Conservation (phyloP, 1,139 yeast species). For the Lodderomyces pseudojiufengensis region DNA sequence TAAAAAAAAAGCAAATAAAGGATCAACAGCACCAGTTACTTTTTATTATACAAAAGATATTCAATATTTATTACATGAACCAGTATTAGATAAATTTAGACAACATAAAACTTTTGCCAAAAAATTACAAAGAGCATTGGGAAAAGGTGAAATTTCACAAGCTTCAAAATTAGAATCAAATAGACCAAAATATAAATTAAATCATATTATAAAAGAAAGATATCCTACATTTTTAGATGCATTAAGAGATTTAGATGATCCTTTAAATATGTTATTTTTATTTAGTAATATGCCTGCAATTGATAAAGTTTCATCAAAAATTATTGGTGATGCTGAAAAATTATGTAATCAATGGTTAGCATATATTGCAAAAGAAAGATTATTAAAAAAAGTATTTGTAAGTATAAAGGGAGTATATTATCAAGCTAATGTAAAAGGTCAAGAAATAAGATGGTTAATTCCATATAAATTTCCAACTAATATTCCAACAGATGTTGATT, state of each 20-base stretch:
- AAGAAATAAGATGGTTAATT: constrained; percentile 91
- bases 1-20: constrained; percentile 95
- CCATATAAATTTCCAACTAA: constrained; percentile 97
- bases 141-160: constrained; percentile 85
- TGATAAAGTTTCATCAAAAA: constrained; percentile 70
- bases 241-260: constrained; percentile 89
- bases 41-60: constrained; percentile 93
- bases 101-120: constrained; percentile 94
- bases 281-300: constrained; percentile 96
- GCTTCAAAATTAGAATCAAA: constrained; percentile 71
- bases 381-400: constrained; percentile 85
- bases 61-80: constrained; percentile 93
- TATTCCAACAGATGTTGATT: constrained; percentile 91
- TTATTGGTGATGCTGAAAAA: constrained; percentile 81
- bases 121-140: constrained; percentile 84
- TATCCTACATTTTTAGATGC: constrained; percentile 95
- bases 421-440: constrained; percentile 86
- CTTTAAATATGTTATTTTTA: constrained; percentile 88
- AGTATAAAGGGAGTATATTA: constrained; percentile 97
- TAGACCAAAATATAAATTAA: constrained; percentile 82
- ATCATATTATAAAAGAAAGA: constrained; percentile 88
- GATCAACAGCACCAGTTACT: constrained; percentile 93
- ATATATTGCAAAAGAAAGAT: constrained; percentile 79
- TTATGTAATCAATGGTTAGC: constrained; percentile 96
- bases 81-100: constrained; percentile 85